Percentiles rank a stretch among this genome's conserved stretches.
Conservation (phyloP, 75 land plant species). For the Larix kaempferi region DNA sequence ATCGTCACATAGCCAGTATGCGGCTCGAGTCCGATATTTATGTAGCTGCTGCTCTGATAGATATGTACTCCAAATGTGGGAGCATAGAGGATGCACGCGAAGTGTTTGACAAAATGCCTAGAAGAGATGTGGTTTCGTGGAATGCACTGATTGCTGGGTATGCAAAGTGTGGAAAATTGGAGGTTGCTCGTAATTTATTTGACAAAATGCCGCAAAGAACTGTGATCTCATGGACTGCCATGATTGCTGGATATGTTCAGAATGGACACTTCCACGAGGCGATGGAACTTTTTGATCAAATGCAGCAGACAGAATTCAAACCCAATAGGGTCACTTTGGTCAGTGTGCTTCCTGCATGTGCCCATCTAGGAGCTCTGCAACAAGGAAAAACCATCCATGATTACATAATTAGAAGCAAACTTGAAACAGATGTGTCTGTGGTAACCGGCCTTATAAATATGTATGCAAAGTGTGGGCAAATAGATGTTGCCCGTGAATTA, state of each 20-base stretch:
- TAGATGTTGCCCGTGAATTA: background rate
- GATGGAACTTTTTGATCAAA: conserved; percentile 37
- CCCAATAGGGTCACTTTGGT: background rate
- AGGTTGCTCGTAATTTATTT: conserved; percentile 40
- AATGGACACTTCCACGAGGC: conserved; percentile 46
- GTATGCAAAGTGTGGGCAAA: conserved; percentile 9
- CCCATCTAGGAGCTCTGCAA: conserved; percentile 1
- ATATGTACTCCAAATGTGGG: conserved; percentile 34
- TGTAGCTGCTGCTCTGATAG: conserved; percentile 21
- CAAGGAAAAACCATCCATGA: background rate
- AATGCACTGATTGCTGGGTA: conserved; percentile 21
- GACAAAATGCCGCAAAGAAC: conserved; percentile 32
- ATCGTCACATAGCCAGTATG: conserved; percentile 9
- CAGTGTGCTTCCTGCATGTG: background rate
- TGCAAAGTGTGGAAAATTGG: conserved; percentile 42
- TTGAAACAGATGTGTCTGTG: background rate
- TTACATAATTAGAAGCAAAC: background rate
- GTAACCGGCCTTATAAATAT: conserved; percentile 11
- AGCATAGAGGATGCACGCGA: conserved; percentile 5
- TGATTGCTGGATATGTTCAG: conserved; percentile 60
- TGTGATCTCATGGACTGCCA: conserved; percentile 68
- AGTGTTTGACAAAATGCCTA: conserved; percentile 3
- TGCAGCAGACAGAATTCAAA: conserved; percentile 26
- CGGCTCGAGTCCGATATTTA: conserved; percentile 24
- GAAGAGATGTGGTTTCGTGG: conserved; percentile 10